A percentile compares a stretch with the other conserved stretches of the same genome.
Conservation (phyloP, 106 monocot genomes). For the Dioscorea zingiberensis region DNA sequence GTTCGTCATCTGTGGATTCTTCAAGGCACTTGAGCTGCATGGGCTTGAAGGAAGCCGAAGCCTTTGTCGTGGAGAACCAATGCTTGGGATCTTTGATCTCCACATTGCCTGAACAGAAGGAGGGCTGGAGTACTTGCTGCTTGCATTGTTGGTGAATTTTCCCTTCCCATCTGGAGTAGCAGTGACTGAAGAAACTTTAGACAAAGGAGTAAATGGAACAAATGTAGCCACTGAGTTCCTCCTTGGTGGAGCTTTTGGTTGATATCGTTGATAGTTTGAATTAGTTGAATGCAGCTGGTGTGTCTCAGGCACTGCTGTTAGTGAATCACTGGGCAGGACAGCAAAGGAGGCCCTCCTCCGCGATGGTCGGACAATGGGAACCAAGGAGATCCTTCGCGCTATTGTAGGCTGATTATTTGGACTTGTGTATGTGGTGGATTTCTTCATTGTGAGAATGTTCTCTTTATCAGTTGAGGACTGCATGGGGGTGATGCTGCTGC, state of each 20-base stretch:
- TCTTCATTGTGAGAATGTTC: conserved; percentile 25
- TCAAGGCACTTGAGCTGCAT: background rate
- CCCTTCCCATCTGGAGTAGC: conserved; percentile 32
- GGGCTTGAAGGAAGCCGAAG: conserved; percentile 40
- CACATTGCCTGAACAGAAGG: conserved; percentile 21
- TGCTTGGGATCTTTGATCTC: conserved; percentile 48
- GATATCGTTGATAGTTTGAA: conserved; percentile 7
- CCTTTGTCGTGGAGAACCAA: conserved; percentile 33
- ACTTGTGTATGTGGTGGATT: background rate
- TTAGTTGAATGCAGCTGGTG: conserved; percentile 5
- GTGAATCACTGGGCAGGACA: conserved; percentile 17
- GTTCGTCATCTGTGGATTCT: conserved; percentile 12
- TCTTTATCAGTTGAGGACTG: conserved; percentile 38
- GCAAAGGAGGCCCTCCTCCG: conserved; percentile 66
- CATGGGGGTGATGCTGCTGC: conserved; percentile 4
- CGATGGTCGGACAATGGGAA: conserved; percentile 28
- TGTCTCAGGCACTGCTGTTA: conserved; percentile 2
- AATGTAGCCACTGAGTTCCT: conserved; percentile 47
- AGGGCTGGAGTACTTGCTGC: conserved; percentile 52
- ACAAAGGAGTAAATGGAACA: conserved; percentile 19
- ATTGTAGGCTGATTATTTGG: conserved; percentile 13
- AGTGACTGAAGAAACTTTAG: conserved; percentile 24
- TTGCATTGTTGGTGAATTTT: conserved; percentile 9
- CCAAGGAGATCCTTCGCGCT: conserved; percentile 47
- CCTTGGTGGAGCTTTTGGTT: conserved; percentile 17